These are phyloP conservation scores for Akanthomyces dipterigenus DNA, from an alignment of 2,329 filamentous ascomycete species.

Conservation along the genomic window DNA sequence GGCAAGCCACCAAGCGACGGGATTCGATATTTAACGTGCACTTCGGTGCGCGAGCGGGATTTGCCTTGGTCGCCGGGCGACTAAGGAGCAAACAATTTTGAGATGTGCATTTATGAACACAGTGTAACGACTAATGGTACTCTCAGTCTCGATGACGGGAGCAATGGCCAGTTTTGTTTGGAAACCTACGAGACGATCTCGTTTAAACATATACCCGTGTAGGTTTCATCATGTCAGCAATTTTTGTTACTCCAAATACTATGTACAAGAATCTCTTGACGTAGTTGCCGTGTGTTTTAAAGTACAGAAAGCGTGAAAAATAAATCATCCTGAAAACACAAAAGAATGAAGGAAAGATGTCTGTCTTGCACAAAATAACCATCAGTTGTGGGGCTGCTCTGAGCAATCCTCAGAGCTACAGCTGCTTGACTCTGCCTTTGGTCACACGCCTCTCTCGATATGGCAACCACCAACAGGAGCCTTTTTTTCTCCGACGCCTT, in stretches of 20 bases:
- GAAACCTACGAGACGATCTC: background rate
- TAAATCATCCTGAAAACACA: too few species aligned
- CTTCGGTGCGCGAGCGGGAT: conserved; percentile 40
- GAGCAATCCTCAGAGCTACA: background rate
- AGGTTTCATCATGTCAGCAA: background rate
- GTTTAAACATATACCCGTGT: conserved; percentile 9
- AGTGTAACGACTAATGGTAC: conserved; percentile 4
- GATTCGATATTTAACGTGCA: conserved; percentile 46
- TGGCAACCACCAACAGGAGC: background rate
- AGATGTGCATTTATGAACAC: background rate
- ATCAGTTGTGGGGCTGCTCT: background rate
- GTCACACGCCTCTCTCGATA: background rate
- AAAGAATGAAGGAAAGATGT: too few species aligned
- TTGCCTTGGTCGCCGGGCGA: conserved; percentile 42
- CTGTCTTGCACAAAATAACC: too few species aligned
- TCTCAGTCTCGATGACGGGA: background rate
- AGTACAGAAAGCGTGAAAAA: too few species aligned
- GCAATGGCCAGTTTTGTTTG: background rate
- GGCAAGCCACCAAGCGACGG: conserved; percentile 34
- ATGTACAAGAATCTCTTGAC: background rate
- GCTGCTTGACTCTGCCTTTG: background rate
- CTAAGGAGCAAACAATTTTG: conserved; percentile 10
- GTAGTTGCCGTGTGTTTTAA: background rate
- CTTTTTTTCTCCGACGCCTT: conserved; percentile 11
- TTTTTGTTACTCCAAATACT: background rate